Percentiles rank a stretch among this genome's conserved stretches.
Conservation (phyloP, 768 basidiomycete species). For the Mycena floridula region DNA sequence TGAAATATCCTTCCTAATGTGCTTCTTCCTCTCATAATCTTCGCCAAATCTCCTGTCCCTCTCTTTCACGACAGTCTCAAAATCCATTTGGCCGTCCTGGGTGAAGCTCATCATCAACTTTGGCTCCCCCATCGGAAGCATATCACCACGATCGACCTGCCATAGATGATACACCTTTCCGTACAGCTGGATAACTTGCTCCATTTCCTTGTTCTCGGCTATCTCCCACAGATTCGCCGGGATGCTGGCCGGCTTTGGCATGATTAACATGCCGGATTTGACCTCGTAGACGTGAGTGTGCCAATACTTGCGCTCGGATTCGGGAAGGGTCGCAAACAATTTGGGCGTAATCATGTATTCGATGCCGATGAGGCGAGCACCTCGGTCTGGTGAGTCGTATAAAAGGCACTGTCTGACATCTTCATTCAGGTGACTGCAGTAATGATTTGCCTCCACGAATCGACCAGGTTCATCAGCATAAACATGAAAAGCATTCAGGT, state of each 20-base stretch:
- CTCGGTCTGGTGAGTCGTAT: constrained; percentile 32
- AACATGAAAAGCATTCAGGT: constrained; percentile 12
- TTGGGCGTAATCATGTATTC: constrained; percentile 46
- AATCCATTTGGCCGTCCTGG: constrained; percentile 10
- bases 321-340: constrained; percentile 32
- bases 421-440: constrained; percentile 25
- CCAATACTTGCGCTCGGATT: constrained; percentile 46
- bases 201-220: constrained; percentile 14
- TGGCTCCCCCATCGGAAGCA: constrained; percentile 9
- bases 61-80: constrained; percentile 7
- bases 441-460: constrained; percentile 25
- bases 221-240: constrained; percentile 9
- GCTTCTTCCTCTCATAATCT: constrained; percentile 9
- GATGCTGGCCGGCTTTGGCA: constrained; percentile 6
- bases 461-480: constrained; percentile 8
- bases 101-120: constrained; percentile 14
- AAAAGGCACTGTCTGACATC: constrained; percentile 31
- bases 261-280: constrained; percentile 12
- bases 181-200: constrained; percentile 8
- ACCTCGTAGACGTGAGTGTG: constrained; percentile 48
- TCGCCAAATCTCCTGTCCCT: constrained; percentile 3
- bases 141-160: constrained; percentile 12
- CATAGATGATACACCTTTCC: constrained; percentile 12
- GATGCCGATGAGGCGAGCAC: constrained; percentile 45
- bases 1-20: too few species aligned